Conservation (phyloP, 1,284 basidiomycete genomes). For the Bondarzewia mesenterica region DNA sequence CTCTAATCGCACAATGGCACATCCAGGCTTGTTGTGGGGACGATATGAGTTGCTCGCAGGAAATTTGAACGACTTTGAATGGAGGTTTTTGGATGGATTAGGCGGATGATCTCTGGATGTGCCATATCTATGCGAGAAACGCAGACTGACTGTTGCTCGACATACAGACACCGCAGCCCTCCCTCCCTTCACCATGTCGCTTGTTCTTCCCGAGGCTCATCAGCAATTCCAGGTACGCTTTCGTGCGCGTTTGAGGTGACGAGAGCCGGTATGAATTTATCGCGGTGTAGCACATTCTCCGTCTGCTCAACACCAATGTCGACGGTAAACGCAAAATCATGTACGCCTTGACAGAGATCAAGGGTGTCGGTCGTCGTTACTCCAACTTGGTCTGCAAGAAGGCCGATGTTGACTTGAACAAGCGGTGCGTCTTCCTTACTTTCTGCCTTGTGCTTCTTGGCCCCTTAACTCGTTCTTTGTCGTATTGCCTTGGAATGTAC, state of each 20-base stretch:
- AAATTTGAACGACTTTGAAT: conserved; percentile 1
- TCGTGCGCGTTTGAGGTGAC: background rate
- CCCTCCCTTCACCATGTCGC: conserved; percentile 60
- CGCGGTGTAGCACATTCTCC: conserved; percentile 78
- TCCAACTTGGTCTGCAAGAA: conserved; percentile 99
- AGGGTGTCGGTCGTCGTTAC: conserved; percentile 99
- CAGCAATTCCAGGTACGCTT: conserved; percentile 81
- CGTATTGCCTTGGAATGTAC: no score
- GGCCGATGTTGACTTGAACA: conserved; percentile 98
- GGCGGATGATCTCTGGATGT: conserved; percentile 4
- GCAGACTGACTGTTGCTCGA: background rate
- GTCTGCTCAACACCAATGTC: conserved; percentile 99
- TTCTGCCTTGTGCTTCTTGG: no score
- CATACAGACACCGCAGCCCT: background rate
- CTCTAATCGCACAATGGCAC: background rate
- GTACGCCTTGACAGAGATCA: conserved; percentile 98
- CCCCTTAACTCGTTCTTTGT: no score
- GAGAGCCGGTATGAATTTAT: background rate
- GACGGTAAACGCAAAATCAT: conserved; percentile 99
- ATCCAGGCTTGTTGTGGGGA: background rate
- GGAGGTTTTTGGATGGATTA: conserved; percentile 13
- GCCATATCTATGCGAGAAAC: background rate
- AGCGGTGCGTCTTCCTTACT: conserved; percentile 66
- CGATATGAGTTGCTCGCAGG: background rate
- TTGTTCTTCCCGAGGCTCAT: conserved; percentile 89